phyloP scores from a whole-genome alignment of 208 protist species.

The Acanthamoeba castellanii region DNA sequence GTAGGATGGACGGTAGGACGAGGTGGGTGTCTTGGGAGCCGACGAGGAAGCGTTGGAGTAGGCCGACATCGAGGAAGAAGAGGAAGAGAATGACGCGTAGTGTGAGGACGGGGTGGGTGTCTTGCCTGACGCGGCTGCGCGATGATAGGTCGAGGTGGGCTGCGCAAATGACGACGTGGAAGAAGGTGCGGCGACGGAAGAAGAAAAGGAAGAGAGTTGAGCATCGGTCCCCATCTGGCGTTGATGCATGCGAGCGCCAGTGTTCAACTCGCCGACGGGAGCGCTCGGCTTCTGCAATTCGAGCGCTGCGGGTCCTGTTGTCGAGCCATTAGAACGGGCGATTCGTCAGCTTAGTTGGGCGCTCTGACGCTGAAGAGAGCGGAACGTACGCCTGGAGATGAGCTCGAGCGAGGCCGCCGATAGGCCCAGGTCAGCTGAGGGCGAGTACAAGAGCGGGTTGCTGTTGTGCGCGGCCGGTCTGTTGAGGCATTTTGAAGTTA shows the following conservation, averaged over 20 bases:
- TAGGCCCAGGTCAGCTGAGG: not conserved
- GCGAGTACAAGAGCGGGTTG: not conserved
- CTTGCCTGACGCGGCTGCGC: not conserved
- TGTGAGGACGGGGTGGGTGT: not conserved
- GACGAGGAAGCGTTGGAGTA: not conserved
- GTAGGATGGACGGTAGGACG: conserved; percentile 17
- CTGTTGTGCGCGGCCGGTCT: not conserved
- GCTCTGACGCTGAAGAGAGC: not conserved
- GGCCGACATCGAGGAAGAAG: not conserved
- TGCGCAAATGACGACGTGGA: not conserved
- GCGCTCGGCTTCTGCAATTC: no score
- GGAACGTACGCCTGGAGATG: not conserved
- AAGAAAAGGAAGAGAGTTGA: not conserved
- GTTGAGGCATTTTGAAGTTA: not conserved
- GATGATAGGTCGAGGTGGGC: not conserved
- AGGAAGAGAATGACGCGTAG: not conserved
- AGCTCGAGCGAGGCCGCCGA: not conserved
- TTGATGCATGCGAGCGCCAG: no score
- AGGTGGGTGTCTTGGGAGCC: not conserved
- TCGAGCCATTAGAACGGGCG: no score
- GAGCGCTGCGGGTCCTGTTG: no score
- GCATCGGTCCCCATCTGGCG: no score
- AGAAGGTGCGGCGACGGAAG: not conserved
- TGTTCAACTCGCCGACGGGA: no score
- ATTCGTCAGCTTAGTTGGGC: no score